These are phyloP conservation scores for Syzygium syzygioides DNA, from an alignment of 441 rosid genomes.

Conservation along the genomic window DNA sequence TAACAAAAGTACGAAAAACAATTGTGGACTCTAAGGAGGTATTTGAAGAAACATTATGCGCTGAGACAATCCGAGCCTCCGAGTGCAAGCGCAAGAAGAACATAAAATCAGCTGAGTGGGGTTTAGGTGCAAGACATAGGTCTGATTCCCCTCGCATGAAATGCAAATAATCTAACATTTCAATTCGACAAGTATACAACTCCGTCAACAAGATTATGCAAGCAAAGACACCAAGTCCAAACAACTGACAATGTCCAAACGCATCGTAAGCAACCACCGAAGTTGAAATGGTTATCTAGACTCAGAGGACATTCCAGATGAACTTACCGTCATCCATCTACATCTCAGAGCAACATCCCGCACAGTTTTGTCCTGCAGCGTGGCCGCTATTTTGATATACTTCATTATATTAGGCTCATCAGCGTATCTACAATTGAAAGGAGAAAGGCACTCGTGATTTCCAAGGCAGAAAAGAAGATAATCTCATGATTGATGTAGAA, in stretches of 20 bases:
- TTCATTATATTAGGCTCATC: conserved; percentile 77
- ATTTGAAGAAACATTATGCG: background rate
- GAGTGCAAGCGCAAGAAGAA: background rate
- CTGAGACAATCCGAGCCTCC: background rate
- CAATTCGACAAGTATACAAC: background rate
- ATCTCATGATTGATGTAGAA: background rate
- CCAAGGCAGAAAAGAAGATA: background rate
- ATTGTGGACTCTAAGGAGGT: background rate
- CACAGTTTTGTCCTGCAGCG: conserved; percentile 75
- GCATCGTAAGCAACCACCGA: background rate
- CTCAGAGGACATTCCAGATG: background rate
- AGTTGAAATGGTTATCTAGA: background rate
- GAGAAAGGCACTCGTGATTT: background rate
- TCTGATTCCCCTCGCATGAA: background rate
- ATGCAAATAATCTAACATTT: background rate
- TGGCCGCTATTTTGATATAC: conserved; percentile 88
- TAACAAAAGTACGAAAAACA: background rate
- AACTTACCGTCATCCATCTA: conserved; percentile 86
- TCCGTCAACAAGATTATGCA: background rate
- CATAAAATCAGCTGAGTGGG: background rate
- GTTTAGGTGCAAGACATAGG: background rate
- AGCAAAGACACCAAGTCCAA: background rate
- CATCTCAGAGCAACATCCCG: conserved; percentile 99
- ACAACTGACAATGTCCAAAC: background rate
- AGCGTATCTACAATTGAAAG: conserved; percentile 34